Base-by-base conservation (phyloP, 73 alveolate species). In the Blepharisma japonicum region DNA sequence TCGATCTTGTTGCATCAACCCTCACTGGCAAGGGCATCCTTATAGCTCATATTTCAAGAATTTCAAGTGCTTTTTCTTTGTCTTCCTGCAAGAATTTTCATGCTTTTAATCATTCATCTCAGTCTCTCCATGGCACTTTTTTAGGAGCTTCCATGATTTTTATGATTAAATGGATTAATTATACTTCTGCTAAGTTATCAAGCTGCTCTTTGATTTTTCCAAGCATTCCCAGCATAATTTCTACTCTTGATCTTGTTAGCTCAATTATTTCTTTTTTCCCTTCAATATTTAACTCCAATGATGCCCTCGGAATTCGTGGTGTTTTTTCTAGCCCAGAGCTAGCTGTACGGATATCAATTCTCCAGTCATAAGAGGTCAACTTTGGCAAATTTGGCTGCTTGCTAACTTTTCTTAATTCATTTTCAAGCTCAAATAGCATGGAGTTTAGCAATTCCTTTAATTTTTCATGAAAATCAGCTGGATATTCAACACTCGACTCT, bases 181-280 rank as follows among this genome's bases (percentile, higher is more conserved):
- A 32, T 32, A 32, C 42, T 32, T 61, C 74, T 2, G 74, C 74
- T 25, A 61, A 25, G 23, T 11, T 25, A 25, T 61, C 74, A 2
- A 61, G 47, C 46, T 61, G 74, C 5, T 61, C 74, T 25, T 61
- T 61, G 18, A 61, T 39, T 39, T 61, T 61, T 11, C 74, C 74
- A 14, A 61, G 46, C 47, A 61, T 39, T 8, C 23, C 74, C 46
- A 61, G 5, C 11, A 61, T n/a, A 2, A n/a, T 39, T 9, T 61
- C 47, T 18, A 61, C 74, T 61, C 74, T 61, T 61, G 14, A n/a
- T 48, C 23, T 61, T 8, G 47, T 61, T 9, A 61, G 74, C 23
- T 61, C 74, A 20, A 61, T 39, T 8, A 61, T 39, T 61, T 61
- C 74, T 61, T 61, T 61, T 61, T 61, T 61, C 74, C 74, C 74